Percentiles rank a stretch among this genome's conserved stretches.
Conservation (phyloP, 305 asterid genomes). For the Fraxinus ornus region DNA sequence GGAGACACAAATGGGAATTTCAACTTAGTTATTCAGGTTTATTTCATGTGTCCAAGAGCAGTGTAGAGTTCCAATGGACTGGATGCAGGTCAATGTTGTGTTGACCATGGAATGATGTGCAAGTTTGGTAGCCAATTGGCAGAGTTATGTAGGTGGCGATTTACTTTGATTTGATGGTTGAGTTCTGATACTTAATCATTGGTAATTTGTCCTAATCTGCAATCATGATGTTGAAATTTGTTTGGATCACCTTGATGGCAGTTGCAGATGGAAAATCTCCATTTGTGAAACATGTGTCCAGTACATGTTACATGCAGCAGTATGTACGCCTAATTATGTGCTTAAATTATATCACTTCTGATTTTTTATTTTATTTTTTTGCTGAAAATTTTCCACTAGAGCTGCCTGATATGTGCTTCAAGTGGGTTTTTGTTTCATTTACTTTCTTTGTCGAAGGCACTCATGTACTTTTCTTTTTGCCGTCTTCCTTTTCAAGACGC, state of each 20-base stretch:
- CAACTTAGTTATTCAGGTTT: not conserved
- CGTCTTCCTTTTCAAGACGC: not conserved
- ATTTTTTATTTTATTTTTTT: not conserved
- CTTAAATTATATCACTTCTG: not conserved
- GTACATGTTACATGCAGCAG: not conserved
- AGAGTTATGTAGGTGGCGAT: not conserved
- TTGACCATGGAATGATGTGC: not conserved
- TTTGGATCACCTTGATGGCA: not conserved
- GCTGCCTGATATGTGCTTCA: not conserved
- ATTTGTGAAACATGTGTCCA: not conserved
- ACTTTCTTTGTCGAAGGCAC: not conserved
- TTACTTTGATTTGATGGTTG: not conserved
- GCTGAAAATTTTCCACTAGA: not conserved
- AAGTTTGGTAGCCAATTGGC: not conserved
- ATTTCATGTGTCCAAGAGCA: not conserved
- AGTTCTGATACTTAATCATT: not conserved
- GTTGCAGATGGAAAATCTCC: not conserved
- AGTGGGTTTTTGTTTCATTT: not conserved
- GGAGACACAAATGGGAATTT: not conserved
- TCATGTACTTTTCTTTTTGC: not conserved
- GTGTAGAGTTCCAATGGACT: not conserved
- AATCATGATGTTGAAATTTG: not conserved
- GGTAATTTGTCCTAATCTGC: not conserved
- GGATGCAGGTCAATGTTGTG: not conserved
- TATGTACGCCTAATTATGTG: not conserved